Evolutionary conservation across 192 early-diverging fungal genomes (phyloP).

Genomic region (Umbelopsis vinacea): DNA sequence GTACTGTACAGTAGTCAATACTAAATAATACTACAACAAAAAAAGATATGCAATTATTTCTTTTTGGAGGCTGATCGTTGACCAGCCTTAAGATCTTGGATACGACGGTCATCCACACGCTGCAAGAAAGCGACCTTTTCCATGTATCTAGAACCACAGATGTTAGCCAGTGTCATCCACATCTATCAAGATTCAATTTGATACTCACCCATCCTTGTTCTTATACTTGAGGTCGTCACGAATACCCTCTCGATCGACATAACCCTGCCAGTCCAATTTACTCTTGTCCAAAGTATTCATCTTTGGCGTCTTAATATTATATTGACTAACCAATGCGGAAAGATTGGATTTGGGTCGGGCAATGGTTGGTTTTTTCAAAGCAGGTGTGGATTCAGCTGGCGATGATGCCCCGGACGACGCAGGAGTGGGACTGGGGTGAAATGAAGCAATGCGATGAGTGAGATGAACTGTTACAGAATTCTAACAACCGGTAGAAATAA

Average conservation of each 20-base stretch:
- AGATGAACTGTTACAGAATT: not conserved
- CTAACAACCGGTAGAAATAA: not conserved
- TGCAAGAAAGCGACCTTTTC: slow-evolving; percentile 73
- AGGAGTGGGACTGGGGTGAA: not conserved
- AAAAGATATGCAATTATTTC: not conserved
- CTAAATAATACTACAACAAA: not conserved
- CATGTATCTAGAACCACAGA: slow-evolving; percentile 48
- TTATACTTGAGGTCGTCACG: slow-evolving; percentile 64
- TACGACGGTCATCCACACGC: slow-evolving; percentile 63
- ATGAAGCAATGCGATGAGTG: not conserved
- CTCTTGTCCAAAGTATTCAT: slow-evolving; percentile 73
- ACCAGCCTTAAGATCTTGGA: slow-evolving; percentile 49
- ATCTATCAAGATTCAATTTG: not conserved
- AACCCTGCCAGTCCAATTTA: slow-evolving; percentile 70
- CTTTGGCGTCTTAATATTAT: slow-evolving; percentile 59
- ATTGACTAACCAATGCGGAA: slow-evolving; percentile 35
- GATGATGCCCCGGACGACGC: slow-evolving; percentile 1
- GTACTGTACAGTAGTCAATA: not conserved
- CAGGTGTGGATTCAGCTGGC: not conserved
- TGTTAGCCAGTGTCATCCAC: too few relatives aligned
- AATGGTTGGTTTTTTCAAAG: slow-evolving; percentile 14
- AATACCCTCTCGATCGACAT: slow-evolving; percentile 66
- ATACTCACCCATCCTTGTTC: slow-evolving; percentile 66
- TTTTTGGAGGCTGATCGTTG: slow-evolving; percentile 34
- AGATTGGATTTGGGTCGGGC: slow-evolving; percentile 41